Evolutionary conservation across 768 basidiomycete genomes (phyloP).

Genomic region (Hemileccinum rubropunctum): DNA sequence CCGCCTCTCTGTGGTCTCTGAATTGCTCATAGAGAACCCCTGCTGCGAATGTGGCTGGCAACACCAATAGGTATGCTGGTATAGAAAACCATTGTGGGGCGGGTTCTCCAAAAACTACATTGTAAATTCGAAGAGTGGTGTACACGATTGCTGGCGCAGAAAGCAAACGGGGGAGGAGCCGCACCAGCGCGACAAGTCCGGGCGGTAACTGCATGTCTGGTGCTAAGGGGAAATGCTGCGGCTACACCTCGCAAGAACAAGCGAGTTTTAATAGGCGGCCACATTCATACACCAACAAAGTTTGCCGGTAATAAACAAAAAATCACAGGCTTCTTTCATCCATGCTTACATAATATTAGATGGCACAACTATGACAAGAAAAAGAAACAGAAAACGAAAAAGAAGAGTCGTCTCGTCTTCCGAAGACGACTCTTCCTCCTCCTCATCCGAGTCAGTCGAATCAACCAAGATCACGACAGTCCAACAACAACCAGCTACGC

Average conservation of each 20-base stretch:
- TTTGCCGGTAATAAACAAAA: too few relatives aligned
- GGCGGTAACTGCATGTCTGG: slow-evolving; percentile 26
- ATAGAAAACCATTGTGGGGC: slow-evolving; percentile 13
- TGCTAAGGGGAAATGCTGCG: too few relatives aligned
- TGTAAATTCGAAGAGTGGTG: slow-evolving; percentile 11
- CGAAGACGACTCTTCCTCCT: slow-evolving; percentile 26
- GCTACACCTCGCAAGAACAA: too few relatives aligned
- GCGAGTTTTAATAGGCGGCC: too few relatives aligned
- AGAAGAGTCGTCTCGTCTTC: slow-evolving; percentile 48
- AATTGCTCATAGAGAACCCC: slow-evolving; percentile 42
- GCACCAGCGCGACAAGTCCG: slow-evolving; percentile 32
- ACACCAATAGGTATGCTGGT: slow-evolving; percentile 20
- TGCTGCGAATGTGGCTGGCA: slow-evolving; percentile 21
- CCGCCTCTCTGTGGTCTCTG: slow-evolving; percentile 42
- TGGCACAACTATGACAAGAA: slow-evolving; percentile 38
- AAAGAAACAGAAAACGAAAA: slow-evolving; percentile 53
- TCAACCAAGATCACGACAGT: slow-evolving; percentile 1
- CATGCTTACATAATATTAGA: too few relatives aligned
- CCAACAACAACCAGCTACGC: neutral
- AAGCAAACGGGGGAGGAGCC: slow-evolving; percentile 28
- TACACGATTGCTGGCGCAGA: slow-evolving; percentile 17
- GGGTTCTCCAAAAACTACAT: neutral
- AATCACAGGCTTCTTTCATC: too few relatives aligned
- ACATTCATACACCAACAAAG: too few relatives aligned
- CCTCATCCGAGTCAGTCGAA: slow-evolving; percentile 16